Evolutionary conservation across 2,329 filamentous ascomycete species (phyloP), one percentile per base, ranked within the genome.

Genomic region (Zymoseptoria tritici): DNA sequence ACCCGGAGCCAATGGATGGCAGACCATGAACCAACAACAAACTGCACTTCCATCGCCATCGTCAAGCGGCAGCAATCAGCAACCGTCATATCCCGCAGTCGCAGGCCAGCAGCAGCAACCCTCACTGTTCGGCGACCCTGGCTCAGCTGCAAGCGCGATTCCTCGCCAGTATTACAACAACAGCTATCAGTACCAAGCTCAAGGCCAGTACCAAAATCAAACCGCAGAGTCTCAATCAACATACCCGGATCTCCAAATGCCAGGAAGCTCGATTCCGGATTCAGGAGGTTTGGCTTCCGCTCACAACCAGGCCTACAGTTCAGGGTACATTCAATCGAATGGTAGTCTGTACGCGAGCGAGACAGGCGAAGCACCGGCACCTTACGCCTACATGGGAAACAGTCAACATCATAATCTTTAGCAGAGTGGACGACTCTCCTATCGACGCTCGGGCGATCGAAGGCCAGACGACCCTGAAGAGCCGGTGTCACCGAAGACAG

Each of bases 11-110:
- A 52, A 46, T 26, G 31, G 54, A 52, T 61, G 61, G 57, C 59
- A 60, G 54, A 57, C 36, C 52, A 59, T 59, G 16, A n/a, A n/a
- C 36, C 50, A 61, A 19, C 53, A 56, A 11, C 56, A 59, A 24
- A 62, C 58, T 52, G 57, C 62, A 16, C 57, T 64, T 11, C 63
- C 63, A 36, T 64, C 63, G 19, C 63, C 63, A 11, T 58, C 60
- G 4, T 55, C 61, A n/a, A 63, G 58, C 24, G 53, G 58, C 11
- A 60, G 57, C 51, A 60, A 58, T 52, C 55, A 58, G 31, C 63
- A 60, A 19, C 61, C 55, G 11, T 57, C 61, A 9, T 64, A 63
- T 46, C 57, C 60, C 6, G 53, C 57, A 24, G 52, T 29, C 26
- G 58, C 59, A 4, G 51, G 55, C 11, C 63, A 62, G 51, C 60